A percentile compares a stretch with the other conserved stretches of the same genome.
Evolutionary conservation across 441 rosid species (phyloP).

Genomic region (Manihot esculenta): DNA sequence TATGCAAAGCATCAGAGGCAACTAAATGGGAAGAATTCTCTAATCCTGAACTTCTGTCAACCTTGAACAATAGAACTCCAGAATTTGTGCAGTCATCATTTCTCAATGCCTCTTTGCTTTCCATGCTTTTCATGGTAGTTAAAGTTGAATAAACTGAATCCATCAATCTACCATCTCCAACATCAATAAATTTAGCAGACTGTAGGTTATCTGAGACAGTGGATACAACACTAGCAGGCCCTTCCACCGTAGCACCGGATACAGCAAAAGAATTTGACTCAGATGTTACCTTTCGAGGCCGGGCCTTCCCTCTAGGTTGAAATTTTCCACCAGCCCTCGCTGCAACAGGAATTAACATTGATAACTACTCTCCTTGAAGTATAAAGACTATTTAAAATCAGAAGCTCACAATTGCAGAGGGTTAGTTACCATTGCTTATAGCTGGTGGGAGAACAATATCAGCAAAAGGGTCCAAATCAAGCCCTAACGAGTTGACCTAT

Average conservation of each 20-base stretch:
- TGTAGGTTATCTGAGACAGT: conserved; percentile 6
- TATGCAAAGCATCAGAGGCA: conserved; percentile 4
- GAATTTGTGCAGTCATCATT: conserved; percentile 8
- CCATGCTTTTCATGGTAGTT: conserved; percentile 12
- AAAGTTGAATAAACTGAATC: conserved; percentile 18
- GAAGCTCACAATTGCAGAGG: background rate
- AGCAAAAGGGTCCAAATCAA: conserved; percentile 27
- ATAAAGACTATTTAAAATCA: background rate
- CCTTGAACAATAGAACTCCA: conserved; percentile 8
- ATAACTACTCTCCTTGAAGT: background rate
- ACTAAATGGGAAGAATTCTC: background rate
- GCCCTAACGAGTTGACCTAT: conserved; percentile 21
- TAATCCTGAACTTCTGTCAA: background rate
- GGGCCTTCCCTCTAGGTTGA: conserved; percentile 22
- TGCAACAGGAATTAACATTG: conserved; percentile 10
- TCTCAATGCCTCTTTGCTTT: conserved; percentile 10
- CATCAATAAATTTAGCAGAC: conserved; percentile 13
- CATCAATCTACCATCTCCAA: background rate
- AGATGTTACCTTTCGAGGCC: conserved; percentile 16
- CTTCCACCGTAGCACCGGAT: background rate
- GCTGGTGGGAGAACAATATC: conserved; percentile 7
- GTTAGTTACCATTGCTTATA: conserved; percentile 15
- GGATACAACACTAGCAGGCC: background rate
- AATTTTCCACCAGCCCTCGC: conserved; percentile 25
- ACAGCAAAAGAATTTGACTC: conserved; percentile 7